These are phyloP conservation scores for Kazachstania psychrophila DNA, from an alignment of 805 yeast species.

Conservation along the genomic window DNA sequence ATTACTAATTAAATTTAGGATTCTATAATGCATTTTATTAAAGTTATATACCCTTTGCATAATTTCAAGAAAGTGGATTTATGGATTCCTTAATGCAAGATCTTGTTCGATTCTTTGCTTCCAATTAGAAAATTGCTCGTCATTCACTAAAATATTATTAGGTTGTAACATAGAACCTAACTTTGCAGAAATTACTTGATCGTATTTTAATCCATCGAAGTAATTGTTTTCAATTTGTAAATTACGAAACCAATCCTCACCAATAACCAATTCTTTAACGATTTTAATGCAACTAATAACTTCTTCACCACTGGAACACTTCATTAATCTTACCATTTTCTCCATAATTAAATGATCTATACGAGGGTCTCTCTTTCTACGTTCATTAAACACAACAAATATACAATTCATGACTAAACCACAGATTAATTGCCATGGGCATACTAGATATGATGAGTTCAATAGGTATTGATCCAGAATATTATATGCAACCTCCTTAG, in stretches of 20 bases:
- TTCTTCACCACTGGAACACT: constrained; percentile 38
- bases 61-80: too few species aligned
- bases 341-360: constrained; percentile 39
- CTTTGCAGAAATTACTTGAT: constrained; percentile 17
- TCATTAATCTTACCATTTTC: constrained; percentile 46
- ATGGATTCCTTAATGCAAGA: constrained; percentile 14
- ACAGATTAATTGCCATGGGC: constrained; percentile 62
- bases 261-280: constrained; percentile 44
- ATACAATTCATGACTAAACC: constrained; percentile 57
- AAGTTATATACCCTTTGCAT: too few species aligned
- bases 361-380: constrained; percentile 40
- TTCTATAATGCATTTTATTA: not conserved
- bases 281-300: constrained; percentile 45
- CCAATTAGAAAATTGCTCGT: constrained; percentile 31
- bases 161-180: constrained; percentile 33
- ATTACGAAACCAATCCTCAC: constrained; percentile 54
- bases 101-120: constrained; percentile 22
- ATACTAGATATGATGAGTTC: constrained; percentile 45
- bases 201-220: constrained; percentile 25
- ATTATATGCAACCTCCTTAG: constrained; percentile 40
- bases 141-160: constrained; percentile 24
- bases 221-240: constrained; percentile 38
- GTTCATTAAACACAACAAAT: constrained; percentile 41
- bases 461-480: constrained; percentile 43
- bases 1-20: too few species aligned